A percentile compares a stretch with the other conserved stretches of the same genome.
Conservation (phyloP, 345 rosid species). For the Capsella bursapastoris region DNA sequence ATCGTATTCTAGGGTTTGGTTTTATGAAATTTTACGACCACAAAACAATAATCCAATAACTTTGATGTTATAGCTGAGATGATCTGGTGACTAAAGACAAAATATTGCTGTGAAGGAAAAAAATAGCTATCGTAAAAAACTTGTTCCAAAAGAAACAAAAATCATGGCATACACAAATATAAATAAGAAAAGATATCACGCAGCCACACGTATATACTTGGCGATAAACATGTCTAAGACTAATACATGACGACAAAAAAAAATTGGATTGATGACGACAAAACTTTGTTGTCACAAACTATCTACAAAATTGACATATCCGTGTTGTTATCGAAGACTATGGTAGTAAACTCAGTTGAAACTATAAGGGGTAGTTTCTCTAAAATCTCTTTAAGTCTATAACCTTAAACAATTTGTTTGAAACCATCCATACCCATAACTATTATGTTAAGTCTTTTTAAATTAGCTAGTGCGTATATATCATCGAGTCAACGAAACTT, state of each 20-base stretch:
- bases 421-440: neutral
- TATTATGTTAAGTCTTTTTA: neutral
- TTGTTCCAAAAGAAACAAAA: neutral
- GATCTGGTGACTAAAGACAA: neutral
- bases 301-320: neutral
- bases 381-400: constrained; percentile 3
- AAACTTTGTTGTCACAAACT: neutral
- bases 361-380: neutral
- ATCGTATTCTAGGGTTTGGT: neutral
- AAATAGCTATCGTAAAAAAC: neutral
- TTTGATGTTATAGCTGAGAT: neutral
- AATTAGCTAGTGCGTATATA: too few species aligned
- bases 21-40: neutral
- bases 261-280: neutral
- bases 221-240: neutral
- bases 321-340: neutral
- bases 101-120: neutral
- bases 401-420: neutral
- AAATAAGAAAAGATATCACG: neutral
- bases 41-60: neutral
- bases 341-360: neutral
- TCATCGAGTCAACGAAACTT: neutral
- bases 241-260: neutral
- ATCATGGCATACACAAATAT: neutral
- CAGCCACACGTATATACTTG: neutral